Conservation (phyloP, 2,329 filamentous ascomycete genomes). For the Fusarium sp. region DNA sequence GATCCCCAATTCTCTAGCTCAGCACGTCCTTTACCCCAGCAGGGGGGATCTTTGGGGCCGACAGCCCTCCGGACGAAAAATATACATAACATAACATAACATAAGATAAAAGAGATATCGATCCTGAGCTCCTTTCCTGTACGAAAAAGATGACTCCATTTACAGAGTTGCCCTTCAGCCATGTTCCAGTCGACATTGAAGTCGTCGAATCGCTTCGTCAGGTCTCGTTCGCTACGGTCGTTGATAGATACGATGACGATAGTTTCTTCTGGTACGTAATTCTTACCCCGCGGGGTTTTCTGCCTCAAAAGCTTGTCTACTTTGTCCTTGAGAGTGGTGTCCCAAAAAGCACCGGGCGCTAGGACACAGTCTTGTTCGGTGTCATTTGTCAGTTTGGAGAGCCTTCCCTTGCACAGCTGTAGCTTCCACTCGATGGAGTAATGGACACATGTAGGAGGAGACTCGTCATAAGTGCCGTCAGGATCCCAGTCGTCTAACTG, state of each 20-base stretch:
- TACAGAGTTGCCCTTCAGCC: constrained; percentile 11
- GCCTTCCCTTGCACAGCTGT: constrained; percentile 14
- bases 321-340: constrained; percentile 1
- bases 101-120: constrained; percentile 13
- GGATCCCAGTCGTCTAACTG: constrained; percentile 19
- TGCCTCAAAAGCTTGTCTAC: constrained; percentile 6
- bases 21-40: too few relatives aligned
- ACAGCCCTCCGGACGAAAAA: too few relatives aligned
- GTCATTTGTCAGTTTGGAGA: not conserved
- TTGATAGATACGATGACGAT: too few relatives aligned
- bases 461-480: constrained; percentile 8
- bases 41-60: too few relatives aligned
- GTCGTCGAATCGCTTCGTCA: too few relatives aligned
- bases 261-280: constrained; percentile 4
- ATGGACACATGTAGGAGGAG: constrained; percentile 10
- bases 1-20: not conserved
- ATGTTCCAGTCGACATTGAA: constrained; percentile 16
- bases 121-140: constrained; percentile 19
- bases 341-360: constrained; percentile 20
- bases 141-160: constrained; percentile 12
- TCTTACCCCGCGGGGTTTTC: too few relatives aligned
- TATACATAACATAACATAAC: too few relatives aligned
- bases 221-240: too few relatives aligned
- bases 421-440: constrained; percentile 25
- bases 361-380: constrained; percentile 10